A percentile compares a stretch with the other conserved stretches of the same genome.
Conservation (phyloP, 1,139 yeast species). For the Diutina pseudorugosa region DNA sequence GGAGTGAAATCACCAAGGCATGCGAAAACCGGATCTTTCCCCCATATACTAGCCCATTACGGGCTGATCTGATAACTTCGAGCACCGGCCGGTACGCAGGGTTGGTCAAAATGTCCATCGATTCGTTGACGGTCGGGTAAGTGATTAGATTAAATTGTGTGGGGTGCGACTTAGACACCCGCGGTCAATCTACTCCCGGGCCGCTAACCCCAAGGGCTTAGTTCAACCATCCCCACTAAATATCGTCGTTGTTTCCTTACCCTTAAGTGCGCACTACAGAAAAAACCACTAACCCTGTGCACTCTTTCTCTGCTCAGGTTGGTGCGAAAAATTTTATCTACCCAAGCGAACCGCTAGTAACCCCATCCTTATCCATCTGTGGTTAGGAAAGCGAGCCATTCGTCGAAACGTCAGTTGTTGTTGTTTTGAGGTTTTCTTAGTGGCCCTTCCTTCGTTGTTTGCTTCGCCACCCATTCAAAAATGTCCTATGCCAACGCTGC, state of each 20-base stretch:
- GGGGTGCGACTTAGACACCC: neutral
- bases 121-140: neutral
- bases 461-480: neutral
- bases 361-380: neutral
- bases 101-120: constrained; percentile 5
- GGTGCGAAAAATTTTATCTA: constrained; percentile 3
- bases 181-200: neutral
- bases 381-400: constrained; percentile 3
- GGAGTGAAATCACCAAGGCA: constrained; percentile 52
- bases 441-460: neutral
- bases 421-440: neutral
- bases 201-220: neutral
- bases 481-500: constrained; percentile 3
- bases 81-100: constrained; percentile 22
- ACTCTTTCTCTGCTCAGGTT: neutral
- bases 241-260: neutral
- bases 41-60: constrained; percentile 57
- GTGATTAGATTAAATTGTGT: neutral
- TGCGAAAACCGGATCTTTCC: constrained; percentile 66
- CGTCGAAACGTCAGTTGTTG: neutral
- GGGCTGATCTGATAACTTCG: constrained; percentile 27
- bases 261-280: neutral
- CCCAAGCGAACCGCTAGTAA: neutral
- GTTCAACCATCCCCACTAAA: neutral
- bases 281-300: neutral